Conservation (phyloP, 805 yeast species). For the Candida sithepensis region DNA sequence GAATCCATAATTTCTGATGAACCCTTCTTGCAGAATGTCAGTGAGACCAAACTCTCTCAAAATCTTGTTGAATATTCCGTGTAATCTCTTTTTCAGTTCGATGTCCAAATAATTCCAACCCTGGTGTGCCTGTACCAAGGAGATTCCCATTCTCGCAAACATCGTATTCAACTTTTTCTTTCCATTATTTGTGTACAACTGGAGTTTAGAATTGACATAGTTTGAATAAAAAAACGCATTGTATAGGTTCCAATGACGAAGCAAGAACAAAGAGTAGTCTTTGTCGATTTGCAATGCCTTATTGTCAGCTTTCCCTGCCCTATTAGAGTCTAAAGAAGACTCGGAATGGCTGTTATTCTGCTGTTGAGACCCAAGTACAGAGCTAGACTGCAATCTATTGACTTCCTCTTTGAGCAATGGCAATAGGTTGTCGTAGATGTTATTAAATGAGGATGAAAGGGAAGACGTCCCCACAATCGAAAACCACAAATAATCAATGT, state of each 20-base stretch:
- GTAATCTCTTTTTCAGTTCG: conserved; percentile 68
- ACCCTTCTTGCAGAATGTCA: conserved; percentile 81
- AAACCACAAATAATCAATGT: conserved; percentile 70
- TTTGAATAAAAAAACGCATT: conserved; percentile 90
- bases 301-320: conserved; percentile 32
- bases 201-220: conserved; percentile 81
- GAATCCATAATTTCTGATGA: conserved; percentile 80
- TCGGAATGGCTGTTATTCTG: conserved; percentile 1
- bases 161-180: conserved; percentile 79
- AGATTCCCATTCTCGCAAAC: conserved; percentile 95
- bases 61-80: conserved; percentile 64
- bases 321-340: conserved; percentile 14
- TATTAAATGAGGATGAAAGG: conserved; percentile 67
- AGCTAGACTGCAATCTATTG: conserved; percentile 51
- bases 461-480: conserved; percentile 87
- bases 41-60: conserved; percentile 76
- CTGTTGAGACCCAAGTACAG: conserved; percentile 5
- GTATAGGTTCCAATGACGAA: conserved; percentile 91
- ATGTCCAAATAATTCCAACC: conserved; percentile 90
- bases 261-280: conserved; percentile 80
- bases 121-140: conserved; percentile 83
- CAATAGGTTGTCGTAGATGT: conserved; percentile 64
- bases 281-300: conserved; percentile 58
- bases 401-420: conserved; percentile 85
- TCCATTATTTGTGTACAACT: conserved; percentile 91